These are phyloP conservation scores for Chimonanthus salicifolius DNA, from an alignment of 164 flowering plant species.

Conservation along the genomic window DNA sequence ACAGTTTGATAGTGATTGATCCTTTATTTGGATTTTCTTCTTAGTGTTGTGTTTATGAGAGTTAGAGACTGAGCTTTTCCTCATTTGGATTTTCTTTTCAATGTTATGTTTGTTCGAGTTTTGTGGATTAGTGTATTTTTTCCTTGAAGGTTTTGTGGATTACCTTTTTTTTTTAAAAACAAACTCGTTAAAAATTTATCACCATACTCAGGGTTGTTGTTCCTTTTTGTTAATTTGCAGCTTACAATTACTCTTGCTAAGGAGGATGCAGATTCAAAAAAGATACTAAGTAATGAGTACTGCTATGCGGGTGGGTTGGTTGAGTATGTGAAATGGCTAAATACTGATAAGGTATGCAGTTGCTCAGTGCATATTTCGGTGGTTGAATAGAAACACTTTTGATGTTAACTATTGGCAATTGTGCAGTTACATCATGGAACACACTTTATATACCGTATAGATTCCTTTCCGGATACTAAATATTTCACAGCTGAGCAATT, in stretches of 20 bases:
- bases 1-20: no score
- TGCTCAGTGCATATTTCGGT: not conserved
- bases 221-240: conserved; percentile 24
- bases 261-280: conserved; percentile 67
- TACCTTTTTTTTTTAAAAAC: no score
- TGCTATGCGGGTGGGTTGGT: conserved; percentile 86
- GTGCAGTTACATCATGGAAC: not conserved
- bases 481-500: not conserved
- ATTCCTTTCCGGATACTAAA: not conserved
- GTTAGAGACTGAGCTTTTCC: not conserved
- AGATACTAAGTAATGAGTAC: conserved; percentile 52
- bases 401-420: not conserved
- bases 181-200: no score
- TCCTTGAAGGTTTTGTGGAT: no score
- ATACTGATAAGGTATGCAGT: conserved; percentile 68
- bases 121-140: no score
- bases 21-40: not conserved
- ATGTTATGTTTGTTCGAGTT: no score
- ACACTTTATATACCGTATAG: not conserved
- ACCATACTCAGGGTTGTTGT: no score
- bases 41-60: not conserved
- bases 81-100: no score
- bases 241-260: conserved; percentile 59
- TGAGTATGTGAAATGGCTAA: conserved; percentile 93
- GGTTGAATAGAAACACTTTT: not conserved